Evolutionary conservation across 176 grass and related monocot species (phyloP), one percentile per base, ranked within the genome.

Genomic region (Oryza brachyantha): DNA sequence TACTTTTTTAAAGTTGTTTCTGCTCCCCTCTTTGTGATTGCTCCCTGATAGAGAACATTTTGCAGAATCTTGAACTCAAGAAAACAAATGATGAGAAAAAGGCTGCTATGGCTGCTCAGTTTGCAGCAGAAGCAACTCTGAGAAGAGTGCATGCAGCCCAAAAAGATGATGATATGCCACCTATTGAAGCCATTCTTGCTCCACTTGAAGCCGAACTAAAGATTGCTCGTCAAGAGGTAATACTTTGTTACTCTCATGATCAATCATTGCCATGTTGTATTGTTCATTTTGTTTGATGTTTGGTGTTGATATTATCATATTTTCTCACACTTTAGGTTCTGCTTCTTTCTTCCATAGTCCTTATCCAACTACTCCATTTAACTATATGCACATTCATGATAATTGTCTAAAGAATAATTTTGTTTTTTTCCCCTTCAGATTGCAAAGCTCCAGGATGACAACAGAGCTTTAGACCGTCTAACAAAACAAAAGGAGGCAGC

Each of bases 401-500:
- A 74, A 38, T 17, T 78, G 70, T 64, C 31, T 83, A 36, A 70
- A 79, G n/a, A 67, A 48, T 62, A 28, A 73, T 7, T 66, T 61
- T 40, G 13, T 61, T 55, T 24, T 70, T 65, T 7, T 84, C n/a
- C n/a, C n/a, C 82, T 93, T 79, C 77, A 98, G 96, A 94, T 93
- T 78, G 81, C 87, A 81, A 98, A 98, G 46, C 88, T 98, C n/a
- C 89, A 94, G 66, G 96, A 98, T 75, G 92, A 98, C 60, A 98
- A 98, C 58, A 94, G 86, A 80, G 96, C 96, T 64, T 79, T 98
- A 46, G 92, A 98, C 75, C 89, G 90, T 81, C 84, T 98, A 32
- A 98, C 96, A 64, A 98, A 93, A 81, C 93, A 93, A 87, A 94
- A 98, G 61, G 96, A 98, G 66, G 96, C 96, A 74, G 92, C 96